Evolutionary conservation across 768 basidiomycete genomes (phyloP), one percentile per base, ranked within the genome.

Genomic region (Tricholoma sp.): DNA sequence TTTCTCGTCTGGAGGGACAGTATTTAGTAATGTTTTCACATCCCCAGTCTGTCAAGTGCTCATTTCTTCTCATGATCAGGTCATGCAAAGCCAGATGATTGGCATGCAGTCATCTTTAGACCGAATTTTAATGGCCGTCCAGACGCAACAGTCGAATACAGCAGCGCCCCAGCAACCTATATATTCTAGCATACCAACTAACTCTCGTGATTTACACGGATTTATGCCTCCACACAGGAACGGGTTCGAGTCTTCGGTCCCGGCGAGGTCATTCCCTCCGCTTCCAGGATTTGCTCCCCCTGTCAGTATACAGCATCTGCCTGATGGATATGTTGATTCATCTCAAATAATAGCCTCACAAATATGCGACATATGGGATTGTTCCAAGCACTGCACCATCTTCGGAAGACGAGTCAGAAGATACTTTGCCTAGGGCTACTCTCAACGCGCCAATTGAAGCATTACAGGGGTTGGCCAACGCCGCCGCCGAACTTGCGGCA

Each of bases 401-500:
- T 0, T 92, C 91, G 42, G 92, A 94, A 58, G 94, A 94, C 66
- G 93, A 94, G 70, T 91, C 90, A 0, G 92, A 95, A 65, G 92
- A 94, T 52, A 88, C 92, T 0, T 75, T 95, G 11, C 90, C 93
- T 13, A 81, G 92, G 33, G 81, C 88, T 37, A 83, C 89, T 32
- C 75, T 97, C 59, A 93, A 90, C 59, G 93, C 94, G 1, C 95
- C 95, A 1, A 95, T 96, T 54, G 93, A 97, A 66, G 95, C 95
- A 11, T 76, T 98, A 34, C 93, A 97, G 68, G 92, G 93, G 2
- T 77, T 97, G 52, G 95, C 95, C 29, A 94, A 97, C 67, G 95
- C 94, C 1, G 95, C 95, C 6, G 94, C 92, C 28, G 94, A 96
- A 70, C 91, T 94, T 6, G 91, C 92, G 0, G 88, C 90, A 10